Base-by-base conservation (phyloP, 208 protist species). In the Crithidia thermophila region DNA sequence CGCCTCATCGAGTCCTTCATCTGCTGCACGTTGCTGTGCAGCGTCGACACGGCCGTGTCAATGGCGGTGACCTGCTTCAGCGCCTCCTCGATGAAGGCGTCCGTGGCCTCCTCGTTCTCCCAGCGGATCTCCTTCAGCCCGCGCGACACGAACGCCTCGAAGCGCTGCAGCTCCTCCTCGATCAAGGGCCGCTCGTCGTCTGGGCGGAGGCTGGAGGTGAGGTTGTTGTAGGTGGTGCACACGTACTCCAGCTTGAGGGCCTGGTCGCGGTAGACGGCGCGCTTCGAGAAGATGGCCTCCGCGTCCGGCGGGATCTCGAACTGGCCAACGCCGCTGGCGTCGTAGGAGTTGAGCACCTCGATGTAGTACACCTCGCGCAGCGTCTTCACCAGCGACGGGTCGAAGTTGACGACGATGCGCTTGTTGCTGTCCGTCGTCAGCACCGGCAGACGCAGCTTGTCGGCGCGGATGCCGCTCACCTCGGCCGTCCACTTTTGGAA, bases 361-460 rank as follows among this genome's bases (percentile, higher is more conserved):
- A 99, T 61, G 77, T 99, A 99, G 75, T 98, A 98, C 36, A 98
- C 94, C 79, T 99, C 98, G 52, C 94, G 88, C 45, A 99, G 82
- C 49, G 98, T 94, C 64, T 94, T 90, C 23, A 98, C 93, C 16
- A 99, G 87, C 4, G 84, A 84, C n/a, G 93, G 70, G 74, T 99
- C 98, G 74, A 99, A 99, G 81, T 99, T 99, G 46, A 99, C 97
- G 18, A 70, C 58, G 14, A 98, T 69, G 16, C 62, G 59, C 27
- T 79, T 65, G 37, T 82, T 84, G 30, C 57, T 53, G 70, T 86
- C 80, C 70, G 88, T 70, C 37, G 66, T 43, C 28, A 99, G 82
- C 23, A 99, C 77, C 11, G 92, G 88, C 77, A 98, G 79, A 58
- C 98, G 96, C 25, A 99, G 84, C 73, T 98, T 99, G 45, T 98